These are phyloP conservation scores for Candida quercuum DNA, from an alignment of 805 yeast genomes.

Conservation along the genomic window DNA sequence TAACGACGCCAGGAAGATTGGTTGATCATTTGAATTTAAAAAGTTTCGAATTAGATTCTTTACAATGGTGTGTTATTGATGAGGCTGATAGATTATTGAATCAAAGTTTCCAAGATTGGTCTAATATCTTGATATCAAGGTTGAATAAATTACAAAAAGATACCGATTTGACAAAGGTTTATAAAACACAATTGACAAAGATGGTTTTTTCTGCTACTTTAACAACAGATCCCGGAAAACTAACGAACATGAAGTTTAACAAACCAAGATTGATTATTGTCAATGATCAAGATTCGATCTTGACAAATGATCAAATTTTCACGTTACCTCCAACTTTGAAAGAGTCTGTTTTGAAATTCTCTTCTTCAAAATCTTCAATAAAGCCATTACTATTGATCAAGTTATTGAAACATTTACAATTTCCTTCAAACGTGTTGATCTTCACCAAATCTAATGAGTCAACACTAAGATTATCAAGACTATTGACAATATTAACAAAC, in stretches of 20 bases:
- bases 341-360: conserved; percentile 34
- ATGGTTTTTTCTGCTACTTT: conserved; percentile 89
- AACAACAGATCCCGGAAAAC: conserved; percentile 86
- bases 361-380: conserved; percentile 35
- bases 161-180: conserved; percentile 19
- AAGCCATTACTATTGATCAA: conserved; percentile 75
- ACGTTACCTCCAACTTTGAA: conserved; percentile 50
- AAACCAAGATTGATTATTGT: conserved; percentile 74
- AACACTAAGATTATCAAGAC: conserved; percentile 68
- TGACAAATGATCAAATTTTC: conserved; percentile 48
- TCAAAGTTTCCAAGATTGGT: conserved; percentile 95
- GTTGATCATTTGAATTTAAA: conserved; percentile 60
- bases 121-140: conserved; percentile 38
- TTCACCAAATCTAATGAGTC: conserved; percentile 83
- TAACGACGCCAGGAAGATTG: conserved; percentile 74
- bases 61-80: conserved; percentile 66
- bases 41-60: conserved; percentile 40
- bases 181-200: conserved; percentile 41
- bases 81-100: conserved; percentile 81
- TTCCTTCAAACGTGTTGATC: conserved; percentile 40
- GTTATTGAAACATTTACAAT: conserved; percentile 35
- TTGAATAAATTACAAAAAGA: conserved; percentile 29
- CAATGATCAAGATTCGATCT: conserved; percentile 41
- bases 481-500: conserved; percentile 41
- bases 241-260: conserved; percentile 62